Conservation (phyloP, 1,284 basidiomycete genomes). For the Ceratobasidium sp. region DNA sequence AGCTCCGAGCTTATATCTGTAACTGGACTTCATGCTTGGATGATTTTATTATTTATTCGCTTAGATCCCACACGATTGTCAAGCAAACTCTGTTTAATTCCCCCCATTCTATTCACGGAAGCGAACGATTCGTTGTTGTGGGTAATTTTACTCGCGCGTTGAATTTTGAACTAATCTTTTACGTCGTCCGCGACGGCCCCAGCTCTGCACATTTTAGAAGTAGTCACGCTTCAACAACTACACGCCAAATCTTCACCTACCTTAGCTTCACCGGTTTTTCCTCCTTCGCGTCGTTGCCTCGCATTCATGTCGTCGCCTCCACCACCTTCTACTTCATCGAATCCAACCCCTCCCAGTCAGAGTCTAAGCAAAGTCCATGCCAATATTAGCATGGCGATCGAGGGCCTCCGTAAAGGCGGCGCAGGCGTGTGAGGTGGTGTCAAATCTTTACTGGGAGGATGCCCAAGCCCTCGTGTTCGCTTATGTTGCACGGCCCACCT, state of each 20-base stretch:
- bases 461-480: background rate
- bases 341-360: conserved; percentile 36
- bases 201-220: conserved; percentile 66
- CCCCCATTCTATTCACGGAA: conserved; percentile 59
- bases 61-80: conserved; percentile 65
- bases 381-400: conserved; percentile 38
- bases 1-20: conserved; percentile 45
- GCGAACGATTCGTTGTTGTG: conserved; percentile 66
- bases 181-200: conserved; percentile 67
- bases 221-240: conserved; percentile 63
- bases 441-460: conserved; percentile 41
- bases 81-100: conserved; percentile 57
- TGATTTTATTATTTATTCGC: conserved; percentile 68
- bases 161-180: conserved; percentile 23
- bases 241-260: conserved; percentile 60
- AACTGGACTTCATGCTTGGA: conserved; percentile 47
- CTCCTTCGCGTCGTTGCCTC: conserved; percentile 69
- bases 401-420: conserved; percentile 40
- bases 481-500: background rate
- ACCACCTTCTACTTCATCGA: conserved; percentile 45
- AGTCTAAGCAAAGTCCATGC: conserved; percentile 36
- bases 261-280: conserved; percentile 57
- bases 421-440: conserved; percentile 45
- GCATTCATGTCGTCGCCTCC: conserved; percentile 66
- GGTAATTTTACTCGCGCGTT: conserved; percentile 51